Conservation (phyloP, 2,329 filamentous ascomycete species). For the Fusarium sp. region DNA sequence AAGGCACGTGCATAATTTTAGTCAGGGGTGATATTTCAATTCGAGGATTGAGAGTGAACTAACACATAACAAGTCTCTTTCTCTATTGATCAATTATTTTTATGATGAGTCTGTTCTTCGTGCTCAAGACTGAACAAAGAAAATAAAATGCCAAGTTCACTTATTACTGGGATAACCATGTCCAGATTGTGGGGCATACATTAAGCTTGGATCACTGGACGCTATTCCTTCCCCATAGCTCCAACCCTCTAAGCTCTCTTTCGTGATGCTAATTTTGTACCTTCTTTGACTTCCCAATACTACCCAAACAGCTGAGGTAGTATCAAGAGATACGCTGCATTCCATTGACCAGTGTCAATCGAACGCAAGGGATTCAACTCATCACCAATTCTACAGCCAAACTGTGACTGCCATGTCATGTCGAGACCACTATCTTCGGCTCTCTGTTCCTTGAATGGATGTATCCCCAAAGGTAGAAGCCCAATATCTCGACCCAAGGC, state of each 20-base stretch:
- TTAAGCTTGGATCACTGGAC: slow-evolving; percentile 14
- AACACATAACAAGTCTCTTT: not conserved
- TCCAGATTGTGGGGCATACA: not conserved
- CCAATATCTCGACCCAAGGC: slow-evolving; percentile 17
- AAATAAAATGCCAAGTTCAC: slow-evolving; percentile 1
- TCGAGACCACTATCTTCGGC: not conserved
- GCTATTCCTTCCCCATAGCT: not conserved
- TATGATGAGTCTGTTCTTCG: slow-evolving; percentile 2
- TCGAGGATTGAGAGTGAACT: not conserved
- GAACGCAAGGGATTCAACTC: not conserved
- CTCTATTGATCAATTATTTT: not conserved
- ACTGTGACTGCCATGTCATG: not conserved
- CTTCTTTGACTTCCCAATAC: not conserved
- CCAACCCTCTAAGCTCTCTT: not conserved
- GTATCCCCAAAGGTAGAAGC: not conserved
- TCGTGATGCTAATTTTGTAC: not conserved
- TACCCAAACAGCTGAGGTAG: not conserved
- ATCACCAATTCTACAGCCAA: not conserved
- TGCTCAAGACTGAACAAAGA: slow-evolving; percentile 21
- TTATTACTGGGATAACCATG: slow-evolving; percentile 2
- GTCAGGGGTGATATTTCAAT: not conserved
- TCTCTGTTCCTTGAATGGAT: not conserved
- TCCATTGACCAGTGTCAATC: not conserved
- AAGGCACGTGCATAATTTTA: slow-evolving; percentile 8
- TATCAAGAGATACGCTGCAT: not conserved